Percentiles rank a stretch among this genome's conserved stretches.
Evolutionary conservation across 768 basidiomycete species (phyloP).

Genomic region (Clathrus columnatus): DNA sequence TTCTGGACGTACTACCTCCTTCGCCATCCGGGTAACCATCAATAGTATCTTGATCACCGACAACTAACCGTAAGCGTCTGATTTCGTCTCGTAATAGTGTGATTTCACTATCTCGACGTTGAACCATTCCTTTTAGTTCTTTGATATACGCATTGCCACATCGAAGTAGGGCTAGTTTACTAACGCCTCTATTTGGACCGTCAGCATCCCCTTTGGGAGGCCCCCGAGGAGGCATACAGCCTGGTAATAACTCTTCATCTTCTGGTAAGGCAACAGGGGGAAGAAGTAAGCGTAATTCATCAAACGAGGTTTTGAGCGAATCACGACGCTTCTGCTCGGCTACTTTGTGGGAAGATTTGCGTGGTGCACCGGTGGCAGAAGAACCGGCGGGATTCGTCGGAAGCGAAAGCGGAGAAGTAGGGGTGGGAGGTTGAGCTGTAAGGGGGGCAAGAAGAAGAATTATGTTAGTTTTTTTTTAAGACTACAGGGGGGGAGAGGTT

Average conservation of each 20-base stretch:
- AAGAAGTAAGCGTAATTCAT: conserved; percentile 71
- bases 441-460: conserved; percentile 22
- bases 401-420: conserved; percentile 16
- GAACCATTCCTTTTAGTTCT: conserved; percentile 64
- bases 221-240: conserved; percentile 81
- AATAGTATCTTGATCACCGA: conserved; percentile 28
- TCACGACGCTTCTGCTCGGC: conserved; percentile 98
- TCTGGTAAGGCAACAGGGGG: conserved; percentile 83
- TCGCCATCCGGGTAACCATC: conserved; percentile 26
- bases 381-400: conserved; percentile 24
- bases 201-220: conserved; percentile 78
- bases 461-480: conserved; percentile 8
- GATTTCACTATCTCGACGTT: conserved; percentile 76
- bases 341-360: conserved; percentile 85
- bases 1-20: conserved; percentile 17
- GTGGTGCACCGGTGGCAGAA: conserved; percentile 22
- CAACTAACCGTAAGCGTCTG: conserved; percentile 39
- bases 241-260: conserved; percentile 72
- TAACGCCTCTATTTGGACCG: conserved; percentile 92
- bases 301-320: conserved; percentile 89
- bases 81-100: conserved; percentile 58
- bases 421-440: conserved; percentile 24
- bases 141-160: conserved; percentile 88
- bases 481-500: neutral
- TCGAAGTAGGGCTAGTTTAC: conserved; percentile 84